phyloP scores from a whole-genome alignment of 768 basidiomycete species.

The Rhodocollybia butyracea region DNA sequence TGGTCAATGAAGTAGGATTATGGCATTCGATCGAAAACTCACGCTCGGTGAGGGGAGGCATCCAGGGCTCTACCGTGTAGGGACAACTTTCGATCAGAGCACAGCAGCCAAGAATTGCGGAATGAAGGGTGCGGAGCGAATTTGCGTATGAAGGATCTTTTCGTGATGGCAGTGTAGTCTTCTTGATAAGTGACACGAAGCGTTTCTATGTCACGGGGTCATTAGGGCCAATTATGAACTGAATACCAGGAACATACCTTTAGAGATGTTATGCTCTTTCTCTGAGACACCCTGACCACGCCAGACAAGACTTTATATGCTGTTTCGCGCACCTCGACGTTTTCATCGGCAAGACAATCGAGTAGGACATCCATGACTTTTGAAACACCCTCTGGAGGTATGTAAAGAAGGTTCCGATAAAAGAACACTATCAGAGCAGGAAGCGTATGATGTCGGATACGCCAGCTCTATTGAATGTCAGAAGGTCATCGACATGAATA shows the following conservation, averaged over 20 bases:
- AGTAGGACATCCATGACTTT: constrained; percentile 81
- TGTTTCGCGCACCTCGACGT: constrained; percentile 91
- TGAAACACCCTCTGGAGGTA: constrained; percentile 63
- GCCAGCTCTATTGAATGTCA: constrained; percentile 68
- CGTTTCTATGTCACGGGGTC: constrained; percentile 52
- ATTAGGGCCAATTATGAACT: constrained; percentile 9
- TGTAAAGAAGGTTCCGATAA: constrained; percentile 81
- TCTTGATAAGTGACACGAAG: constrained; percentile 64
- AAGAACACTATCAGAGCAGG: constrained; percentile 90
- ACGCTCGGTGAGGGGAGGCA: constrained; percentile 81
- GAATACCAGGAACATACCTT: constrained; percentile 49
- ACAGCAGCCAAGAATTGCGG: constrained; percentile 86
- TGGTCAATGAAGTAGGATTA: neutral
- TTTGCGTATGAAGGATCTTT: constrained; percentile 71
- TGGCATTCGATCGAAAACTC: constrained; percentile 13
- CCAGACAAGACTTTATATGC: constrained; percentile 84
- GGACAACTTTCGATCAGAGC: constrained; percentile 92
- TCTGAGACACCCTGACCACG: constrained; percentile 86
- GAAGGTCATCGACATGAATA: constrained; percentile 42
- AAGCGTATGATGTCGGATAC: constrained; percentile 81
- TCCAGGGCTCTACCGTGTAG: constrained; percentile 91
- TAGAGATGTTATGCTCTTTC: constrained; percentile 78
- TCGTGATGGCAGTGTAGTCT: constrained; percentile 63
- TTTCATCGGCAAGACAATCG: constrained; percentile 84
- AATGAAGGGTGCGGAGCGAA: constrained; percentile 71